These are phyloP conservation scores for Stachybotrys echinatus DNA, from an alignment of 2,329 filamentous ascomycete species.

Conservation along the genomic window DNA sequence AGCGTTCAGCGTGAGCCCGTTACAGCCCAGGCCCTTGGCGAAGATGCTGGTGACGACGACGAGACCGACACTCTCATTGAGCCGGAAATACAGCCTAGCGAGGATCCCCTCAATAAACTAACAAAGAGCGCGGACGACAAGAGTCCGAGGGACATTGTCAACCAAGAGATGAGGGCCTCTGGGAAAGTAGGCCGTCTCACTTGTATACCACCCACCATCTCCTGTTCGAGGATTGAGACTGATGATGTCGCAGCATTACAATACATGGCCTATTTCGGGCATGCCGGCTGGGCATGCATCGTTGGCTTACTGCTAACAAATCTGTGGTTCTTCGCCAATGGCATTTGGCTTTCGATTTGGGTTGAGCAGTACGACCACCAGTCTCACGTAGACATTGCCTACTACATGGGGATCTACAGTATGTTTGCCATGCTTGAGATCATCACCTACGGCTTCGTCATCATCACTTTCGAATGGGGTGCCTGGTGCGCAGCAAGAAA, in stretches of 20 bases:
- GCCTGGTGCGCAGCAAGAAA: constrained; percentile 50
- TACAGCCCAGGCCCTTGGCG: constrained; percentile 30
- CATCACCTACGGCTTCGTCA: constrained; percentile 33
- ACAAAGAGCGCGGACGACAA: constrained; percentile 30
- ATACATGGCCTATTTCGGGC: constrained; percentile 48
- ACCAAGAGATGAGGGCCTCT: constrained; percentile 41
- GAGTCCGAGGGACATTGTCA: constrained; percentile 34
- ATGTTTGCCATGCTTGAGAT: constrained; percentile 37
- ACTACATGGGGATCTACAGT: constrained; percentile 50
- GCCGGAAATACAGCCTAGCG: constrained; percentile 19
- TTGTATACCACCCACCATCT: constrained; percentile 23
- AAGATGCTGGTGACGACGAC: constrained; percentile 27
- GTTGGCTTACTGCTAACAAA: constrained; percentile 34
- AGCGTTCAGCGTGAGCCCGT: constrained; percentile 40
- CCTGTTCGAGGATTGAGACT: constrained; percentile 6
- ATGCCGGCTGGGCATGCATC: constrained; percentile 37
- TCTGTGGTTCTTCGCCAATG: constrained; percentile 34
- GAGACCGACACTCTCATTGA: constrained; percentile 12
- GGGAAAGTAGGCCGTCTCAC: constrained; percentile 38
- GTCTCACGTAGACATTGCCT: constrained; percentile 37
- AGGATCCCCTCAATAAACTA: constrained; percentile 21
- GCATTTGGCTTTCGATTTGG: constrained; percentile 48
- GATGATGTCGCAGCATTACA: constrained; percentile 32
- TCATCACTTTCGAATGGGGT: constrained; percentile 46
- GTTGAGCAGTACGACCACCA: constrained; percentile 44